phyloP scores from a whole-genome alignment of 192 early-diverging fungal species.

The Coemansia sp. region DNA sequence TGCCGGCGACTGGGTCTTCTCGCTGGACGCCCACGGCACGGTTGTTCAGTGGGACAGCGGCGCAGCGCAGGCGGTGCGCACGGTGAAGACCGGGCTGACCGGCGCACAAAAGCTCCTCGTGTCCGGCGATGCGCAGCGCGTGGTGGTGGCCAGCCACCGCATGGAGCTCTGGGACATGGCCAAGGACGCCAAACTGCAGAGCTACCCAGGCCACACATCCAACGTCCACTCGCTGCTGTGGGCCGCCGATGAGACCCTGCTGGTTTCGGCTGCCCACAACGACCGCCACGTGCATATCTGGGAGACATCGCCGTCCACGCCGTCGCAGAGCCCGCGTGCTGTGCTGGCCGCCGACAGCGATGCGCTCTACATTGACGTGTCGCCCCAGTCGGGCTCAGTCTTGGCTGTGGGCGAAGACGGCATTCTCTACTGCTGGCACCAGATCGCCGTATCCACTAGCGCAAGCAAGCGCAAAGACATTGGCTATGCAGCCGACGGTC shows the following conservation, averaged over 20 bases:
- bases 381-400: conserved; percentile 24
- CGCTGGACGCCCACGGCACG: conserved; percentile 15
- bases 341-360: conserved; percentile 25
- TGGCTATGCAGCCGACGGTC: conserved; percentile 27
- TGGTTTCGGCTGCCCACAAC: conserved; percentile 27
- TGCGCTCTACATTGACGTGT: conserved; percentile 19
- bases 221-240: conserved; percentile 26
- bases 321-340: conserved; percentile 6
- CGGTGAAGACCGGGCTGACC: conserved; percentile 15
- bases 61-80: neutral
- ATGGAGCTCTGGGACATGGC: conserved; percentile 37
- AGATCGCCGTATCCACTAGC: conserved; percentile 7
- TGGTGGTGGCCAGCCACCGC: conserved; percentile 35
- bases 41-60: conserved; percentile 30
- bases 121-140: conserved; percentile 12
- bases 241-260: conserved; percentile 24
- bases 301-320: conserved; percentile 10
- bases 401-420: conserved; percentile 32
- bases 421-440: conserved; percentile 24
- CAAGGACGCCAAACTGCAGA: neutral
- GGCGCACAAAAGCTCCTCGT: conserved; percentile 18
- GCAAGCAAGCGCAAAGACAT: neutral
- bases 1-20: conserved; percentile 3
- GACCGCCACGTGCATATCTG: conserved; percentile 41
- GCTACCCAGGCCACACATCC: conserved; percentile 29